phyloP scores from a whole-genome alignment of 106 monocot genomes.

The Apostasia ramifera region DNA sequence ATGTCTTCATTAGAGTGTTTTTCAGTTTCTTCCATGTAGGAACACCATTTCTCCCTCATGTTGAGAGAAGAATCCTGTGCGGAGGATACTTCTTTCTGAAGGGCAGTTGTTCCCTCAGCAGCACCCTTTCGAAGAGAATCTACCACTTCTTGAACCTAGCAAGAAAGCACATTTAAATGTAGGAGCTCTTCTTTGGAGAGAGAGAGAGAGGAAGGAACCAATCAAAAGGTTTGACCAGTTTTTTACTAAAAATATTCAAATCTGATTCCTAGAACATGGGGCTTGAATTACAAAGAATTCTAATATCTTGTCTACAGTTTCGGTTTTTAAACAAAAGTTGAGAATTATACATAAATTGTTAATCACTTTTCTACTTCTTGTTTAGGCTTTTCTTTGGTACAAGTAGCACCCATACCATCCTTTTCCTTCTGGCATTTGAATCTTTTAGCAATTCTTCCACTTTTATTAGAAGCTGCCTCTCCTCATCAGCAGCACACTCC shows the following conservation, averaged over 20 bases:
- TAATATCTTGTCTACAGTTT: too few relatives aligned
- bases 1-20: constrained; percentile 31
- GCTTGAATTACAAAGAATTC: too few relatives aligned
- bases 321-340: too few relatives aligned
- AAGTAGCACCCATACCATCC: constrained; percentile 33
- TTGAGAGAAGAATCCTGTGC: constrained; percentile 30
- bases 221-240: not conserved
- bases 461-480: constrained; percentile 64
- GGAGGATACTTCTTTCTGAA: constrained; percentile 42
- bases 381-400: not conserved
- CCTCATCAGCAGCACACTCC: constrained; percentile 71
- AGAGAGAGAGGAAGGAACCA: constrained; percentile 1
- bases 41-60: constrained; percentile 37
- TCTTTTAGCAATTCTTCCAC: constrained; percentile 58
- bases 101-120: constrained; percentile 22
- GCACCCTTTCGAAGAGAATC: constrained; percentile 34
- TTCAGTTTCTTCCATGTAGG: constrained; percentile 56
- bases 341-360: too few relatives aligned
- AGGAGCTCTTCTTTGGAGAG: not conserved
- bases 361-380: not conserved
- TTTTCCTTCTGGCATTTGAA: constrained; percentile 66
- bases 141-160: constrained; percentile 58
- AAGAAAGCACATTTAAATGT: not conserved
- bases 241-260: too few relatives aligned
- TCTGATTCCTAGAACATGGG: too few relatives aligned